Conservation (phyloP, 106 monocot genomes). For the Ottelia alismoides region DNA sequence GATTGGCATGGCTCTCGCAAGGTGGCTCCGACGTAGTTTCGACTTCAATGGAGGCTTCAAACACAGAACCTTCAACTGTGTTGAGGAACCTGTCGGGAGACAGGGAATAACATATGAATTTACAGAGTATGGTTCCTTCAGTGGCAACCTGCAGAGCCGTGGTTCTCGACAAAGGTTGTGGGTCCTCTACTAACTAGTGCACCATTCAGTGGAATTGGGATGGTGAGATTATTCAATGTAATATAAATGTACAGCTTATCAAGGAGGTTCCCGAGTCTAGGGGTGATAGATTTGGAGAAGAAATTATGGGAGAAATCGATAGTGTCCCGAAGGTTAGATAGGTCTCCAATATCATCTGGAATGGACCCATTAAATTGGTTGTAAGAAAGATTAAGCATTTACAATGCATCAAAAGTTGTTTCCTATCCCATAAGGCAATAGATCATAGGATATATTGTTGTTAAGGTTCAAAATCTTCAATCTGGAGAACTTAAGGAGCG, state of each 20-base stretch:
- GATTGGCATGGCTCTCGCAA: too few relatives aligned
- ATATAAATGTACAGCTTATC: slow-evolving; percentile 93
- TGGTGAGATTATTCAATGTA: slow-evolving; percentile 64
- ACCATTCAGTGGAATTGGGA: slow-evolving; percentile 65
- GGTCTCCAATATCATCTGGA: slow-evolving; percentile 57
- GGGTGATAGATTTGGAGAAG: slow-evolving; percentile 68
- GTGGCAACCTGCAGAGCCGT: slow-evolving; percentile 61
- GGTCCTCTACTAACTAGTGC: slow-evolving; percentile 74
- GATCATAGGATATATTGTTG: slow-evolving; percentile 33
- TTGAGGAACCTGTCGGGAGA: too few relatives aligned
- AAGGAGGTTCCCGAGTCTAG: slow-evolving; percentile 58
- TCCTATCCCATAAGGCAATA: slow-evolving; percentile 46
- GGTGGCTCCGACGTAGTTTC: too few relatives aligned
- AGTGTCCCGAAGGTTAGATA: slow-evolving; percentile 54
- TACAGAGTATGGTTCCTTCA: slow-evolving; percentile 61
- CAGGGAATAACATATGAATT: too few relatives aligned
- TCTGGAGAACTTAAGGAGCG: slow-evolving; percentile 24
- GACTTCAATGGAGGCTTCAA: too few relatives aligned
- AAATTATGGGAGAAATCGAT: slow-evolving; percentile 68
- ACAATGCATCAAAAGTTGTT: slow-evolving; percentile 23
- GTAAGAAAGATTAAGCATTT: slow-evolving; percentile 64
- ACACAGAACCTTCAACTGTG: too few relatives aligned
- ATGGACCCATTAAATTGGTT: slow-evolving; percentile 52
- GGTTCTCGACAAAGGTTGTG: slow-evolving; percentile 80
- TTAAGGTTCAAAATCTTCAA: slow-evolving; percentile 31